These are phyloP conservation scores for Citrus inodora DNA, from an alignment of 345 rosid species.

Conservation along the genomic window DNA sequence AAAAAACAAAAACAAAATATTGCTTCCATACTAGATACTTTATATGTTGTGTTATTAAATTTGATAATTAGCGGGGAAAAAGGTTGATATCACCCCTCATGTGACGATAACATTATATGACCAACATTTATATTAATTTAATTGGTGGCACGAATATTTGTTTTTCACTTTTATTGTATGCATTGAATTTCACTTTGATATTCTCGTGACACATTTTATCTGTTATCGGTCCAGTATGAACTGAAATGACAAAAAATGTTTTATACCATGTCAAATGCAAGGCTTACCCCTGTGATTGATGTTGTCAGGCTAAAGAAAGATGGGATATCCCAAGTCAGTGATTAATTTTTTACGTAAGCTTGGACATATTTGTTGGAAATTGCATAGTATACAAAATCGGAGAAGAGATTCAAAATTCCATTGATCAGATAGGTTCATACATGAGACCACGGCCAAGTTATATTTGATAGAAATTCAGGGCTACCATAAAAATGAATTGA, in stretches of 20 bases:
- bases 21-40: not conserved
- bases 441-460: no score
- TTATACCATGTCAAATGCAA: not conserved
- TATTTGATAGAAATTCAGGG: not conserved
- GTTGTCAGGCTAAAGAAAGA: not conserved
- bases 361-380: not conserved
- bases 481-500: not conserved
- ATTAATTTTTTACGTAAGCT: not conserved
- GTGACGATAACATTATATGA: conserved; percentile 4
- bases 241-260: not conserved
- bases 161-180: not conserved
- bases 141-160: conserved; percentile 14
- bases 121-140: conserved; percentile 21
- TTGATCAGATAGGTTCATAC: not conserved
- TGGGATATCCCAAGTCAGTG: not conserved
- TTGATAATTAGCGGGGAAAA: not conserved
- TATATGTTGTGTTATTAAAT: conserved; percentile 7
- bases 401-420: not conserved
- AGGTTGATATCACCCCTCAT: conserved; percentile 2
- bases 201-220: not conserved
- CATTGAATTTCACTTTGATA: not conserved
- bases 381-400: not conserved
- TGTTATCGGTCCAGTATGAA: not conserved
- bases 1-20: not conserved
- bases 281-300: not conserved